Evolutionary conservation across 2,329 filamentous ascomycete species (phyloP).

Genomic region (Verticillium dahliae): DNA sequence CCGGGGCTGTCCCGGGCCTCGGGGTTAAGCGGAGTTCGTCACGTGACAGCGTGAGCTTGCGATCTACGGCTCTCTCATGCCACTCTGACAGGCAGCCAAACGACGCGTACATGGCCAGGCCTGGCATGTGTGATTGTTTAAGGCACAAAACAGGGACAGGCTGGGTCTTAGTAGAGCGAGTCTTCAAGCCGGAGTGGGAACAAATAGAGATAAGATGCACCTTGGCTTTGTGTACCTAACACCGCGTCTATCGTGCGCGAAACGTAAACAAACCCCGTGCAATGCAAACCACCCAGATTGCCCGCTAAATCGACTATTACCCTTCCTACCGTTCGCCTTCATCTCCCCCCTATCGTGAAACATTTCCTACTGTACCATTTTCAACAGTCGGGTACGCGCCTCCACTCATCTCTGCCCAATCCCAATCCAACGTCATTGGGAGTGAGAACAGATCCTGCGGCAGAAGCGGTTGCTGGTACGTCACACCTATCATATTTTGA

Average conservation of each 20-base stretch:
- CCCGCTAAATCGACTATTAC: background rate
- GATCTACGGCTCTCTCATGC: background rate
- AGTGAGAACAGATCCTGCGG: slow-evolving; percentile 93
- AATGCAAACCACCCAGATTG: background rate
- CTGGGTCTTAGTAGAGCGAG: too few relatives aligned
- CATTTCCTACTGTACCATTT: slow-evolving; percentile 45
- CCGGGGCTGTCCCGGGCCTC: slow-evolving; percentile 3
- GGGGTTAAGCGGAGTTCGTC: background rate
- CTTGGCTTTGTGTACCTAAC: background rate
- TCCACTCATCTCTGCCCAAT: slow-evolving; percentile 63
- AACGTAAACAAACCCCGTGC: background rate
- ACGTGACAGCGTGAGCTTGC: background rate
- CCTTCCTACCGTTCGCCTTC: background rate
- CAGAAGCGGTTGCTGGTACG: slow-evolving; percentile 78
- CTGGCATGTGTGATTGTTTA: background rate
- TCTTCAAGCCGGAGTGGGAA: background rate
- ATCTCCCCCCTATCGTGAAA: background rate
- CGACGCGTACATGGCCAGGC: background rate
- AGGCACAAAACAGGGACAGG: too few relatives aligned
- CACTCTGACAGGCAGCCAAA: background rate
- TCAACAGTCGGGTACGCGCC: slow-evolving; percentile 58
- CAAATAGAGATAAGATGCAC: background rate
- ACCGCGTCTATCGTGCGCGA: background rate
- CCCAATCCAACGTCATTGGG: slow-evolving; percentile 95
- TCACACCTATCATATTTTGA: slow-evolving; percentile 18